Percentiles rank a stretch among this genome's conserved stretches.
Conservation (phyloP, 2,329 filamentous ascomycete genomes). For the Nigrograna mackinnonii region DNA sequence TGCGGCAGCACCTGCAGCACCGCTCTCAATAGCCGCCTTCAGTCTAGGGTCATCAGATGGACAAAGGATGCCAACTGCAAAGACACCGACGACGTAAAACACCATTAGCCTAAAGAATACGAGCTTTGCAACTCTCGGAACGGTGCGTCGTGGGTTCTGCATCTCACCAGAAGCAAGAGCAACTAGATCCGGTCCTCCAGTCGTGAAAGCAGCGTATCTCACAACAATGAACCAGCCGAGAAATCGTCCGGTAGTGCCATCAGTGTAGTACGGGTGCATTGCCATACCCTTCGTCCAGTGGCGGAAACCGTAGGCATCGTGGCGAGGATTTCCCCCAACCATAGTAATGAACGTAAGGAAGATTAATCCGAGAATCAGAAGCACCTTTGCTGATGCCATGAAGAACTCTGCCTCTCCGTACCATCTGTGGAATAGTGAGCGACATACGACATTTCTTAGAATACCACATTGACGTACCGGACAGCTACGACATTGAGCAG, state of each 20-base stretch:
- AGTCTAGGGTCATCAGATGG: background rate
- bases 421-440: no score
- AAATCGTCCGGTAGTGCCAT: background rate
- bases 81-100: background rate
- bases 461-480: no score
- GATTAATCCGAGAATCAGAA: constrained; percentile 41
- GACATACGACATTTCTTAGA: no score
- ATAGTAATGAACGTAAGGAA: constrained; percentile 71
- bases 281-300: constrained; percentile 35
- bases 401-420: constrained; percentile 64
- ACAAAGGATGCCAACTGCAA: background rate
- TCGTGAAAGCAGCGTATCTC: background rate
- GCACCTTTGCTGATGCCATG: constrained; percentile 59
- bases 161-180: background rate
- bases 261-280: constrained; percentile 35
- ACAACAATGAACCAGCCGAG: background rate
- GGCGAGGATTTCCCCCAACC: constrained; percentile 74
- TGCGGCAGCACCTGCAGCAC: background rate
- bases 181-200: background rate
- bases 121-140: background rate
- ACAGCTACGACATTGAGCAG: constrained; percentile 23
- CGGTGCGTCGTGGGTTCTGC: background rate
- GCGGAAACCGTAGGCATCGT: constrained; percentile 41
- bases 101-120: background rate
- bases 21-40: background rate